phyloP scores from a whole-genome alignment of 129 eudicot species.

The Centrapalus pauciflorus region DNA sequence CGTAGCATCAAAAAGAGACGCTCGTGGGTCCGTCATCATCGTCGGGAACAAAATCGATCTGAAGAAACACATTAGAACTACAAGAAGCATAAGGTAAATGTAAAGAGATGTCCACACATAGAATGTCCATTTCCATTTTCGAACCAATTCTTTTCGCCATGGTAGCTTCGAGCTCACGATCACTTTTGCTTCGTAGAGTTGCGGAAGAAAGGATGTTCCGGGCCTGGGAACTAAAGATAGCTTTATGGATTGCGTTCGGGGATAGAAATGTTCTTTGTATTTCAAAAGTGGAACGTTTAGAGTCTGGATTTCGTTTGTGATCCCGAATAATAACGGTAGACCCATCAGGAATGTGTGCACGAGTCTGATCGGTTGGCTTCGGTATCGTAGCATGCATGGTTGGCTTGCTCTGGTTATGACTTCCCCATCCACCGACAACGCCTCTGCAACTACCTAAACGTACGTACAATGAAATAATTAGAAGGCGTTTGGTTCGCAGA shows the following conservation, averaged over 20 bases:
- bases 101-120: conserved; percentile 73
- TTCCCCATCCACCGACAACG: conserved; percentile 39
- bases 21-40: neutral
- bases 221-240: conserved; percentile 57
- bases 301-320: conserved; percentile 53
- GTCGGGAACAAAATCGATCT: conserved; percentile 46
- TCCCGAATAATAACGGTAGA: conserved; percentile 55
- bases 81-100: conserved; percentile 43
- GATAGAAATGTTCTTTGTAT: conserved; percentile 50
- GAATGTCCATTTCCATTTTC: conserved; percentile 81
- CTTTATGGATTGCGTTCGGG: conserved; percentile 48
- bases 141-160: conserved; percentile 60
- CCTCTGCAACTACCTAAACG: conserved; percentile 56
- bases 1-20: neutral
- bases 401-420: conserved; percentile 45
- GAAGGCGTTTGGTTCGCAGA: no score
- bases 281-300: conserved; percentile 36
- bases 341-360: conserved; percentile 46
- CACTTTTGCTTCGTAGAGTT: conserved; percentile 62
- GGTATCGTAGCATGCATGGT: conserved; percentile 70
- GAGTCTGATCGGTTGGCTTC: conserved; percentile 58
- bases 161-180: conserved; percentile 57
- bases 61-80: conserved; percentile 36
- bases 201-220: conserved; percentile 59
- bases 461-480: neutral